These are phyloP conservation scores for Phlyctochytrium arcticum DNA, from an alignment of 192 early-diverging fungal genomes.

Conservation along the genomic window DNA sequence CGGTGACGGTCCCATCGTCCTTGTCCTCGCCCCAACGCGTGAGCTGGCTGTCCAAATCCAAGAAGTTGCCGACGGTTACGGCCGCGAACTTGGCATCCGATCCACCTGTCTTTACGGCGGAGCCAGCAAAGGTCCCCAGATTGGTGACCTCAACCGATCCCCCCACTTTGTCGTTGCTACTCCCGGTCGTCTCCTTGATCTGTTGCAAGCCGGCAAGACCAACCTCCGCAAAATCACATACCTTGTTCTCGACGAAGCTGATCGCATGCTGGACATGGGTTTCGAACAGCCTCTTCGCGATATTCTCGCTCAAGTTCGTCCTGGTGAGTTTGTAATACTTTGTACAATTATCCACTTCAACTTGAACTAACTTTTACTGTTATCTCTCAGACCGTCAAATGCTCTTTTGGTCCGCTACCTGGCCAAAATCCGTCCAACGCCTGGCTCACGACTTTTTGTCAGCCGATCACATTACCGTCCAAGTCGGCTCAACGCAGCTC, in stretches of 20 bases:
- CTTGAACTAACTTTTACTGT: neutral
- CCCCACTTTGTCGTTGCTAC: constrained; percentile 85
- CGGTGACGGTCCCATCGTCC: constrained; percentile 54
- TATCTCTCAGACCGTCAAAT: constrained; percentile 73
- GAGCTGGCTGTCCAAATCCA: constrained; percentile 72
- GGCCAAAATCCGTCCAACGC: constrained; percentile 86
- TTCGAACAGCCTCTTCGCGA: constrained; percentile 85
- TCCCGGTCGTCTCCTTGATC: constrained; percentile 90
- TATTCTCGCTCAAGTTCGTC: constrained; percentile 69
- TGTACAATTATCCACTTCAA: neutral
- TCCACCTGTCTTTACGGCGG: constrained; percentile 82
- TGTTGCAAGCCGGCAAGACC: constrained; percentile 76
- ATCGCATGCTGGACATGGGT: constrained; percentile 94
- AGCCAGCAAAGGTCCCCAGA: constrained; percentile 72
- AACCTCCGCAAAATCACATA: constrained; percentile 87
- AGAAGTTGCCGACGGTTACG: constrained; percentile 53
- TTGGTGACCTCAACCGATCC: constrained; percentile 42
- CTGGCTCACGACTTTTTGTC: constrained; percentile 80
- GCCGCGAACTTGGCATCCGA: constrained; percentile 60
- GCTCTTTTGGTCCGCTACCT: constrained; percentile 93
- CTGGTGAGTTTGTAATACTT: constrained; percentile 36
- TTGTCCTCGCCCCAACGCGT: constrained; percentile 74
- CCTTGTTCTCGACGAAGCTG: constrained; percentile 94
- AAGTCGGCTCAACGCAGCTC: constrained; percentile 82
- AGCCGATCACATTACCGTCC: constrained; percentile 74